Percentiles rank a stretch among this genome's conserved stretches.
These are phyloP conservation scores for Leccinum aurantiacum DNA, from an alignment of 768 basidiomycete species.

Conservation along the genomic window DNA sequence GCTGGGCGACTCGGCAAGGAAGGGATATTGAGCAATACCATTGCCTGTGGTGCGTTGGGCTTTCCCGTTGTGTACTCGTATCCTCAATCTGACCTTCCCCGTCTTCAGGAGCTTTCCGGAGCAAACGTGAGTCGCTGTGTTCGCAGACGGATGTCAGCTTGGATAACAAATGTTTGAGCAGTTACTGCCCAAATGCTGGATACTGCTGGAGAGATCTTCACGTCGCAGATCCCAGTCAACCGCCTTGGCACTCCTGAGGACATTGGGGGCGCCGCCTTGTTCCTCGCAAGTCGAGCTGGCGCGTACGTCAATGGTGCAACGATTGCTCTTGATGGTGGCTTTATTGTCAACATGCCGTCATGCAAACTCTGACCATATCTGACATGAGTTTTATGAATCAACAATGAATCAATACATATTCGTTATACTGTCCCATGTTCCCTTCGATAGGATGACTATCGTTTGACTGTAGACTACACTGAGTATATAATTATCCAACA, in stretches of 20 bases:
- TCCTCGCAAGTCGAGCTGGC: slow-evolving; percentile 58
- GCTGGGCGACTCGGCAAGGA: slow-evolving; percentile 56
- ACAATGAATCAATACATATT: not conserved
- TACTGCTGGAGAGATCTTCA: slow-evolving; percentile 42
- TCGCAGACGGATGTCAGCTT: not conserved
- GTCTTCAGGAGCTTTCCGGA: slow-evolving; percentile 38
- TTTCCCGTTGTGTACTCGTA: not conserved
- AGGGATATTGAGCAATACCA: slow-evolving; percentile 60
- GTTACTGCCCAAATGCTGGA: slow-evolving; percentile 58
- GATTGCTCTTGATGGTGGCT: slow-evolving; percentile 61
- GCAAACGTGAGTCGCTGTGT: slow-evolving; percentile 37
- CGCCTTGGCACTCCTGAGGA: slow-evolving; percentile 65
- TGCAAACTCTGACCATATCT: slow-evolving; percentile 30
- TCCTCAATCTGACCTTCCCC: not conserved
- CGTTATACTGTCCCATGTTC: not conserved
- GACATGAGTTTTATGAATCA: slow-evolving; percentile 1
- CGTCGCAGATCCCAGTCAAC: slow-evolving; percentile 44
- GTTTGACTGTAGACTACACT: slow-evolving; percentile 8
- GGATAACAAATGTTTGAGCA: slow-evolving; percentile 17
- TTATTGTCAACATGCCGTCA: slow-evolving; percentile 41
- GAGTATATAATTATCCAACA: slow-evolving; percentile 4
- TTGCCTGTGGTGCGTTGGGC: slow-evolving; percentile 52
- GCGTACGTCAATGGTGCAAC: slow-evolving; percentile 66
- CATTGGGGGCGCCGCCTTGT: slow-evolving; percentile 61
- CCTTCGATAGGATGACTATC: not conserved